phyloP scores from a whole-genome alignment of 2,329 filamentous ascomycete species.

The Cladosporium colombiae region DNA sequence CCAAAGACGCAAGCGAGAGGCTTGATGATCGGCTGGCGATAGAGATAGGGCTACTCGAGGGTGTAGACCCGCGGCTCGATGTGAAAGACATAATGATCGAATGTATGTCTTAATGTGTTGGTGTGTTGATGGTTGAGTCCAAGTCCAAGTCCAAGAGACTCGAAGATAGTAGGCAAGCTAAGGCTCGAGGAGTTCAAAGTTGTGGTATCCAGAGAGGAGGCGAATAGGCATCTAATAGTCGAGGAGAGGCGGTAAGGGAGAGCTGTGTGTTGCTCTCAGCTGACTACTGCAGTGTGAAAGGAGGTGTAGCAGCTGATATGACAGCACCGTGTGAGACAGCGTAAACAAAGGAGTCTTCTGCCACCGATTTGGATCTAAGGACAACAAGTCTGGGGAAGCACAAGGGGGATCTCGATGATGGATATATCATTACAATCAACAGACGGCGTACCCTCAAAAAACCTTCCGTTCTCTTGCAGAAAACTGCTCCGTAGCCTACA shows the following conservation, averaged over 20 bases:
- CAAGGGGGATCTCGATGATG: slow-evolving; percentile 8
- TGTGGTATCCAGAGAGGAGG: slow-evolving; percentile 2
- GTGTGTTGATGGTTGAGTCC: neutral
- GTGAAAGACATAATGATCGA: slow-evolving; percentile 18
- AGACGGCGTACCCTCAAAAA: neutral
- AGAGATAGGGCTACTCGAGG: slow-evolving; percentile 18
- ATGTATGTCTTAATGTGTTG: slow-evolving; percentile 2
- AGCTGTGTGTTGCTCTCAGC: slow-evolving; percentile 19
- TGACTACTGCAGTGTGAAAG: slow-evolving; percentile 22
- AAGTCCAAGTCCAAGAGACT: neutral
- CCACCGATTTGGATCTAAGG: neutral
- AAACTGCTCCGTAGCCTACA: slow-evolving; percentile 8
- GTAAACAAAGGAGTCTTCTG: slow-evolving; percentile 21
- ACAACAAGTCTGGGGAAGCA: slow-evolving; percentile 5
- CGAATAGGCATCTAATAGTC: slow-evolving; percentile 16
- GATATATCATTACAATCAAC: slow-evolving; percentile 12
- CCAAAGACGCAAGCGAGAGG: slow-evolving; percentile 22
- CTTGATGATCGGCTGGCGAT: slow-evolving; percentile 22
- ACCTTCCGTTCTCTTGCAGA: slow-evolving; percentile 13
- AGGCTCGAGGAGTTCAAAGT: slow-evolving; percentile 10
- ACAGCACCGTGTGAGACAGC: slow-evolving; percentile 19
- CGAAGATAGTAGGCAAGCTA: neutral
- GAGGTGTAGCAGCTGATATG: slow-evolving; percentile 19
- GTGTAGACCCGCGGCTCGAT: slow-evolving; percentile 16
- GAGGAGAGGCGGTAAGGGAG: slow-evolving; percentile 11